phyloP scores from a whole-genome alignment of 768 basidiomycete genomes.

The Clitopilus hobsonii region DNA sequence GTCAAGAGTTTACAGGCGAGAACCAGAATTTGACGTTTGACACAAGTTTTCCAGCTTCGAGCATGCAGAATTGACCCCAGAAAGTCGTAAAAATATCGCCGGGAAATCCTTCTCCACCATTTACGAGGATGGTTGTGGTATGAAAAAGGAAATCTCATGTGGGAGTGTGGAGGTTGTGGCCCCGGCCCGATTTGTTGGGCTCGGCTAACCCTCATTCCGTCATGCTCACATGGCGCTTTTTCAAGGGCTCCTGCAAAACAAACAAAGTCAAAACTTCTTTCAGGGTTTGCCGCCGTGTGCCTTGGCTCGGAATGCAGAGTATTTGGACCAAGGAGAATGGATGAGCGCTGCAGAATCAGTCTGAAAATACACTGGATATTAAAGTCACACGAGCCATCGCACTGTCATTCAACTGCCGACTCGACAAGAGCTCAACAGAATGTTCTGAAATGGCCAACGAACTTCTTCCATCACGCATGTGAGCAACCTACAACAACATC shows the following conservation, averaged over 20 bases:
- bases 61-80: neutral
- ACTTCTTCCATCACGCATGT: neutral
- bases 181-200: neutral
- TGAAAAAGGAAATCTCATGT: neutral
- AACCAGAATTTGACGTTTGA: neutral
- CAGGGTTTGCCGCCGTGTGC: neutral
- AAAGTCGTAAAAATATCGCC: neutral
- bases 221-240: neutral
- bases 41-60: neutral
- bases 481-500: neutral
- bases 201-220: neutral
- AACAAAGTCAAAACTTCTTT: neutral
- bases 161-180: neutral
- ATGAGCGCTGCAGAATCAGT: too few species aligned
- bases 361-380: neutral
- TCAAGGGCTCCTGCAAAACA: neutral
- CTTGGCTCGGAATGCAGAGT: neutral
- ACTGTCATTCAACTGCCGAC: neutral
- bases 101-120: neutral
- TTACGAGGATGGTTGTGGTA: neutral
- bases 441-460: neutral
- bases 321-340: too few species aligned
- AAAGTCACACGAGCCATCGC: neutral
- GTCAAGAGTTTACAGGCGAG: neutral
- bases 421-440: neutral